Evolutionary conservation across 352 stramenopile species (phyloP).

Genomic region (Phytophthora kernoviae): DNA sequence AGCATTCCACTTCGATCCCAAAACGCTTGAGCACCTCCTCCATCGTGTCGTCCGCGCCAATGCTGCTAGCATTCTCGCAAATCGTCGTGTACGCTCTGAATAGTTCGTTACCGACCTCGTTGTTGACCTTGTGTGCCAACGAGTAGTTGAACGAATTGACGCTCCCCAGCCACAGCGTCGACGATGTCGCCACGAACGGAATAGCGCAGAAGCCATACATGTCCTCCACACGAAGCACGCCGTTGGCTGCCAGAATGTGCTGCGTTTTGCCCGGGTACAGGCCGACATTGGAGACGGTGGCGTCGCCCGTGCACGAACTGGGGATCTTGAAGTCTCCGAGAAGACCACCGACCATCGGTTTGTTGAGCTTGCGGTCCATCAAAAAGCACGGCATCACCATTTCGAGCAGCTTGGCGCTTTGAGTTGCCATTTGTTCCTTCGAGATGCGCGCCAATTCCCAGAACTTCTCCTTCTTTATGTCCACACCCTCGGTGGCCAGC

Average conservation of each 20-base stretch:
- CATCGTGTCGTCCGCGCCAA: constrained; percentile 10
- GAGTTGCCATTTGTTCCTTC: constrained; percentile 33
- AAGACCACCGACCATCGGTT: constrained; percentile 22
- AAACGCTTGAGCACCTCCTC: constrained; percentile 8
- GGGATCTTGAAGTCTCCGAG: constrained; percentile 35
- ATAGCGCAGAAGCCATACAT: constrained; percentile 16
- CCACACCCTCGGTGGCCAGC: constrained; percentile 47
- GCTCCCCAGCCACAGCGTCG: constrained; percentile 17
- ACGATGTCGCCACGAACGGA: constrained; percentile 35
- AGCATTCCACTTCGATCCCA: not conserved
- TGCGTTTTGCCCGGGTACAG: constrained; percentile 15
- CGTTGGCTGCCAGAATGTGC: constrained; percentile 1
- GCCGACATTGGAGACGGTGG: constrained; percentile 23
- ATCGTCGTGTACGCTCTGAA: constrained; percentile 11
- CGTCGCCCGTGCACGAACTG: constrained; percentile 27
- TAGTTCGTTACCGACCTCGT: constrained; percentile 9
- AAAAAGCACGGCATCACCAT: constrained; percentile 46
- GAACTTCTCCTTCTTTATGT: constrained; percentile 49
- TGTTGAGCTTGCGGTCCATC: constrained; percentile 39
- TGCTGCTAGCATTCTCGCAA: constrained; percentile 8
- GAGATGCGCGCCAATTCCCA: constrained; percentile 53
- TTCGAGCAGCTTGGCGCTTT: constrained; percentile 45
- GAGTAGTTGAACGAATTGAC: constrained; percentile 18
- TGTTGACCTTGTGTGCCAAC: constrained; percentile 23
- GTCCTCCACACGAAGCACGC: constrained; percentile 16